Percentiles rank a stretch among this genome's conserved stretches.
phyloP scores from a whole-genome alignment of 208 protist genomes.

The Phytomonas sp. region DNA sequence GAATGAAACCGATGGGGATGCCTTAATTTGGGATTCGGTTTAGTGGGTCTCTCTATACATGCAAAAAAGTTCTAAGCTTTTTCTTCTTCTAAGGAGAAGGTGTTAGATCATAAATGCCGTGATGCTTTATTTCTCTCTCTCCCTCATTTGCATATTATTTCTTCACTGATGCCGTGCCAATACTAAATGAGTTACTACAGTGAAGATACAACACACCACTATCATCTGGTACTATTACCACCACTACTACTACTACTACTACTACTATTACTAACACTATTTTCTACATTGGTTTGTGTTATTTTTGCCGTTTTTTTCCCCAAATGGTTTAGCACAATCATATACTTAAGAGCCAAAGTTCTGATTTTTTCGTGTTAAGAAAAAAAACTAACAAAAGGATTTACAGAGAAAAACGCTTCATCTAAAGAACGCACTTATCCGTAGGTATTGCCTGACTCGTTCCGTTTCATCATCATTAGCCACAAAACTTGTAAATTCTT shows the following conservation, averaged over 20 bases:
- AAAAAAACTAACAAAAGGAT: background rate
- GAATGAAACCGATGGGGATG: background rate
- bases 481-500: background rate
- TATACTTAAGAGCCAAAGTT: slow-evolving; percentile 1
- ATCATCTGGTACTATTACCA: slow-evolving; percentile 1
- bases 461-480: slow-evolving; percentile 10
- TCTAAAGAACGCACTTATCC: background rate
- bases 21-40: slow-evolving; percentile 14
- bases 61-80: background rate
- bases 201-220: background rate
- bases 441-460: slow-evolving; percentile 6
- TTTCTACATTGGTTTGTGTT: slow-evolving; percentile 9
- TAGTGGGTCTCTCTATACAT: background rate
- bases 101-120: background rate
- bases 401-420: slow-evolving; percentile 13
- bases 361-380: slow-evolving; percentile 1
- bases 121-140: background rate
- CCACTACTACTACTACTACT: background rate
- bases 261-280: background rate
- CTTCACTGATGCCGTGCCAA: background rate
- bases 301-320: slow-evolving; percentile 14
- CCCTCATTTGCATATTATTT: background rate
- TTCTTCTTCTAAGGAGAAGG: background rate
- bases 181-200: background rate
- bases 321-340: background rate